Percentiles rank a stretch among this genome's conserved stretches.
Evolutionary conservation across 441 rosid species (phyloP).

Genomic region (Cnidoscolus chayamansa): DNA sequence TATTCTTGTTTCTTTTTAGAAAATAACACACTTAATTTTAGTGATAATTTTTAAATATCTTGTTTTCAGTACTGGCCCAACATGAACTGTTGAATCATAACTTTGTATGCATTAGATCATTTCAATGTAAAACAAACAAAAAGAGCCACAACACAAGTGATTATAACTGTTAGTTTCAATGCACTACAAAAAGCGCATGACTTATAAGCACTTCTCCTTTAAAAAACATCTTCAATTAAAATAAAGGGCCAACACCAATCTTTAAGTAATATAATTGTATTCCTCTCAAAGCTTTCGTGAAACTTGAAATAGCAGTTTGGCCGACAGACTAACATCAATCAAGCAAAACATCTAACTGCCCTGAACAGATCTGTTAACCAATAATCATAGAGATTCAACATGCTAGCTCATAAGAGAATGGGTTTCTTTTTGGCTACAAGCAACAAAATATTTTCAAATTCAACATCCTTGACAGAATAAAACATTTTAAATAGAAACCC

Average conservation of each 20-base stretch:
- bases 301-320: neutral
- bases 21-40: too few relatives aligned
- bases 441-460: neutral
- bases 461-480: neutral
- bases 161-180: neutral
- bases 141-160: neutral
- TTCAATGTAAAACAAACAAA: neutral
- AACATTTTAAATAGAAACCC: neutral
- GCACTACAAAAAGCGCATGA: neutral
- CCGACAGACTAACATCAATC: neutral
- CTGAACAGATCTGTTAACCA: conserved; percentile 3
- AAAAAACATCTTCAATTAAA: neutral
- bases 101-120: neutral
- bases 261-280: neutral
- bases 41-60: too few relatives aligned
- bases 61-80: neutral
- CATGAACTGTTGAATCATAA: neutral
- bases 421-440: neutral
- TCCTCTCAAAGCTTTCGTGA: neutral
- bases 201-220: neutral
- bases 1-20: too few relatives aligned
- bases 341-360: neutral
- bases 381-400: neutral
- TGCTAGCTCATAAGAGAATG: neutral
- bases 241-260: neutral